These are phyloP conservation scores for Fraxinus platypoda DNA, from an alignment of 305 asterid genomes.

Conservation along the genomic window DNA sequence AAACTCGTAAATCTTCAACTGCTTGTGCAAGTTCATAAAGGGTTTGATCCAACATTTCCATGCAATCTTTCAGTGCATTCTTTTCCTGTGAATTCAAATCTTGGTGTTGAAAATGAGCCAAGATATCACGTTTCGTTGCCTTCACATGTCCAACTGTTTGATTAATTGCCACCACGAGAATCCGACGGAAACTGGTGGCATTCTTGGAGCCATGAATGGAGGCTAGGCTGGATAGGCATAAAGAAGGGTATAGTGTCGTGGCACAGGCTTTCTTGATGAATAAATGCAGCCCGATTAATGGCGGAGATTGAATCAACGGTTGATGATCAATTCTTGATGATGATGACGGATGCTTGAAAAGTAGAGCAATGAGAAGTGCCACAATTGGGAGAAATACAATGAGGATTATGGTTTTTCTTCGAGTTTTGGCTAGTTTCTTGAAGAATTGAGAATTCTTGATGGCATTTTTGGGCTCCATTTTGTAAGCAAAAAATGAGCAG, in stretches of 20 bases:
- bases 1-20: constrained; percentile 29
- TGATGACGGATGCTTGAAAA: constrained; percentile 16
- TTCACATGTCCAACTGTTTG: constrained; percentile 32
- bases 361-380: constrained; percentile 31
- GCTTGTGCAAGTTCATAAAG: constrained; percentile 46
- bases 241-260: constrained; percentile 41
- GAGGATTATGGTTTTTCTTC: constrained; percentile 19
- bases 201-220: constrained; percentile 24
- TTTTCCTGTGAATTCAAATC: constrained; percentile 34
- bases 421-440: constrained; percentile 34
- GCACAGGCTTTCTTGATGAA: constrained; percentile 49
- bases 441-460: constrained; percentile 23
- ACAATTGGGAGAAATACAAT: constrained; percentile 26
- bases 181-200: constrained; percentile 21
- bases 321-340: constrained; percentile 25
- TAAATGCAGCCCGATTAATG: constrained; percentile 22
- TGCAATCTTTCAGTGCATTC: constrained; percentile 52
- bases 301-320: background rate
- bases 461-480: constrained; percentile 12
- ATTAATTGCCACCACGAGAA: constrained; percentile 39
- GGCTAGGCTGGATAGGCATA: constrained; percentile 43
- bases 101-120: constrained; percentile 30
- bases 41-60: constrained; percentile 62
- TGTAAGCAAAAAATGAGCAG: background rate
- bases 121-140: constrained; percentile 14